Evolutionary conservation across 2,329 filamentous ascomycete species (phyloP).

Genomic region (Epichloe festucae): DNA sequence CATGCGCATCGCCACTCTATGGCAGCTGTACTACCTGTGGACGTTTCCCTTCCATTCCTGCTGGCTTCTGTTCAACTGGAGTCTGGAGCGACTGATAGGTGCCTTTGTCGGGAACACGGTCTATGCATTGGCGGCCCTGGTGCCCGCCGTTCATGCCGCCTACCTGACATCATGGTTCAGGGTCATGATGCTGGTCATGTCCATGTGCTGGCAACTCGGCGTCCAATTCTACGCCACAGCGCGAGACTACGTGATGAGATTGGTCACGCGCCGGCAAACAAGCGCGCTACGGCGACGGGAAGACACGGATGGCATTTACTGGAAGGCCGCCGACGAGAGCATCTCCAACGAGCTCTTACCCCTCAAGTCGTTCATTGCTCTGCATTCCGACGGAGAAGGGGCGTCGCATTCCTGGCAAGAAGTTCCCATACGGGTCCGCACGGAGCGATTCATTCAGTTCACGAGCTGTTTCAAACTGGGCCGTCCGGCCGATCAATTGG

Average conservation of each 20-base stretch:
- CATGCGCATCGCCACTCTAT: conserved; percentile 9
- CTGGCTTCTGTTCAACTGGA: conserved; percentile 12
- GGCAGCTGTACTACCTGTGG: conserved; percentile 10
- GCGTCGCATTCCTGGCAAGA: conserved; percentile 2
- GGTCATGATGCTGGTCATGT: conserved; percentile 10
- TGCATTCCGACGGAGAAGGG: neutral
- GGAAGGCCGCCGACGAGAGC: conserved; percentile 5
- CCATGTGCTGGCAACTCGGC: conserved; percentile 9
- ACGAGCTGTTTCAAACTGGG: conserved; percentile 8
- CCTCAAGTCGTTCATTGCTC: conserved; percentile 1
- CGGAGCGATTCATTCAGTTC: conserved; percentile 10
- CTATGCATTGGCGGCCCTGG: conserved; percentile 9
- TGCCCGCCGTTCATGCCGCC: conserved; percentile 7
- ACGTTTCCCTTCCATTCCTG: conserved; percentile 8
- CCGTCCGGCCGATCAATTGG: conserved; percentile 10
- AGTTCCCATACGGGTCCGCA: conserved; percentile 8
- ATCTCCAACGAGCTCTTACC: conserved; percentile 7
- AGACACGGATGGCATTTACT: conserved; percentile 5
- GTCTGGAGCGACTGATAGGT: conserved; percentile 10
- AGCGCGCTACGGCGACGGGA: conserved; percentile 1
- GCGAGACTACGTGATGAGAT: conserved; percentile 7
- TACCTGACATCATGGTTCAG: conserved; percentile 9
- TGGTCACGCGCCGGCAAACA: conserved; percentile 8
- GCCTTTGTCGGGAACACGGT: conserved; percentile 10
- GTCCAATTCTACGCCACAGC: conserved; percentile 9